These are phyloP conservation scores for Mortierella sp. DNA, from an alignment of 371 early-diverging fungal species.

Conservation along the genomic window DNA sequence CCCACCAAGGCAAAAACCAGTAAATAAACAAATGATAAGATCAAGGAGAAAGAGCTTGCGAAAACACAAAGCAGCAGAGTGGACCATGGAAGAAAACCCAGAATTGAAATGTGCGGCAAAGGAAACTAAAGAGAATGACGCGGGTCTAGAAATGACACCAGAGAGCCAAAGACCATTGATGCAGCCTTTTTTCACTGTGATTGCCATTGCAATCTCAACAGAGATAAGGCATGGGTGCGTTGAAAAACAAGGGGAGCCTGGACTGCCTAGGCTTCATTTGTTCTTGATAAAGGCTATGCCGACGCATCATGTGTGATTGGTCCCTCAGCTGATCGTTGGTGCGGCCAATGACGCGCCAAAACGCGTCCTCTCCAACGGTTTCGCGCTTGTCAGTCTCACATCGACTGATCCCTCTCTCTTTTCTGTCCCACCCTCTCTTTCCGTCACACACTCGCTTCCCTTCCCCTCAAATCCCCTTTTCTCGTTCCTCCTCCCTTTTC, in stretches of 20 bases:
- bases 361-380: not conserved
- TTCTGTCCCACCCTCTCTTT: not conserved
- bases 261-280: not conserved
- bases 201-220: too few species aligned
- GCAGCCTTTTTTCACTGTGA: too few species aligned
- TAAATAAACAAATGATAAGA: too few species aligned
- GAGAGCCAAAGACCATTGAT: too few species aligned
- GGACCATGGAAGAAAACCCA: too few species aligned
- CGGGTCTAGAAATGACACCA: too few species aligned
- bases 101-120: too few species aligned
- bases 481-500: not conserved
- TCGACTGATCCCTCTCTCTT: not conserved
- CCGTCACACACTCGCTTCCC: not conserved
- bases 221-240: not conserved
- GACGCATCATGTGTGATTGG: not conserved
- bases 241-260: not conserved
- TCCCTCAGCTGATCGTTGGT: not conserved
- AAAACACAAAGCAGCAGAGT: too few species aligned
- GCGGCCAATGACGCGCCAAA: not conserved
- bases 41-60: too few species aligned
- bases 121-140: too few species aligned
- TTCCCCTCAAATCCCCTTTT: not conserved
- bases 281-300: not conserved
- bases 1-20: too few species aligned
- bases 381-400: not conserved